These are phyloP conservation scores for Thozetella sp. DNA, from an alignment of 495 filamentous ascomycete species.

Conservation along the genomic window DNA sequence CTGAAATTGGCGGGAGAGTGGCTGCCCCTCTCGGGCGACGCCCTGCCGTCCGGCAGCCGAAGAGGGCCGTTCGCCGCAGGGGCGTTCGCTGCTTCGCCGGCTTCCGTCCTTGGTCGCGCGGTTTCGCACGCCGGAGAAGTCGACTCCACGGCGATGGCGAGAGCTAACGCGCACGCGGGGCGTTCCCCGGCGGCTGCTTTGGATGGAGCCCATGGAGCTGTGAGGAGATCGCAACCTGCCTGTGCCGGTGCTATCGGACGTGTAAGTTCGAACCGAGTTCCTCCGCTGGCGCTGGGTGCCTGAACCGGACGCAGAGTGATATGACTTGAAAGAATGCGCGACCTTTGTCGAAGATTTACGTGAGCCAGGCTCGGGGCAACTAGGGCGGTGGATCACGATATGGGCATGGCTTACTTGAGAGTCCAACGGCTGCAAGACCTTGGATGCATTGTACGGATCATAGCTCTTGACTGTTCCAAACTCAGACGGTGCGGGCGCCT, in stretches of 20 bases:
- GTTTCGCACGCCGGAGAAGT: constrained; percentile 59
- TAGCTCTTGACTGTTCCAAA: constrained; percentile 60
- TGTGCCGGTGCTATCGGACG: constrained; percentile 2
- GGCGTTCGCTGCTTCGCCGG: constrained; percentile 19
- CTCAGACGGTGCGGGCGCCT: constrained; percentile 17
- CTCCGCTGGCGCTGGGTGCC: constrained; percentile 11
- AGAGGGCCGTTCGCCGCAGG: no score
- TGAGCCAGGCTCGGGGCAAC: constrained; percentile 16
- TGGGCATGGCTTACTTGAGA: constrained; percentile 48
- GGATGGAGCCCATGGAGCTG: constrained; percentile 61
- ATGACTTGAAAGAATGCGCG: constrained; percentile 24
- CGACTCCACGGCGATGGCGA: constrained; percentile 77
- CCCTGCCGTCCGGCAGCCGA: no score
- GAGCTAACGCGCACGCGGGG: constrained; percentile 50
- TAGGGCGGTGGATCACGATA: constrained; percentile 66
- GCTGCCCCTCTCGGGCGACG: constrained; percentile 18
- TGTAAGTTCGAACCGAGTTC: constrained; percentile 19
- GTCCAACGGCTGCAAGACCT: constrained; percentile 36
- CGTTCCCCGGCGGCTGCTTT: constrained; percentile 51
- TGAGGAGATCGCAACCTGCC: constrained; percentile 32
- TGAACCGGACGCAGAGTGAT: constrained; percentile 19
- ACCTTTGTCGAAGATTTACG: constrained; percentile 7
- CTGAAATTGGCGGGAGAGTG: constrained; percentile 11
- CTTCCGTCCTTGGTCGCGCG: constrained; percentile 27
- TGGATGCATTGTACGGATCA: constrained; percentile 80